Percentiles rank a stretch among this genome's conserved stretches.
Evolutionary conservation across 345 rosid genomes (phyloP).

Genomic region (Cardiospermum halicacabum): DNA sequence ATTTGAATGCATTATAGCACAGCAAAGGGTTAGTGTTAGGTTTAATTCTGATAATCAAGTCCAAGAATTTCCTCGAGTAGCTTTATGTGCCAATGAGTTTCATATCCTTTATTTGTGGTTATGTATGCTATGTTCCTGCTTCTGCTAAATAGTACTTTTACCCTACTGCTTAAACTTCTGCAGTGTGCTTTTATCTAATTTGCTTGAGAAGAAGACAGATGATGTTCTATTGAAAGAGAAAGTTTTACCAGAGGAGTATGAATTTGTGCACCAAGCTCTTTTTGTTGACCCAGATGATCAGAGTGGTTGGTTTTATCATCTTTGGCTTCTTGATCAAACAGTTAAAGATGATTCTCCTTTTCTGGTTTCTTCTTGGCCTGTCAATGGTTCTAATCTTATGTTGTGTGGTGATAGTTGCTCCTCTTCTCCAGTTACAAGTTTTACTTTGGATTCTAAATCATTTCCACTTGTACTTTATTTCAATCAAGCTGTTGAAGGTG

Average conservation of each 20-base stretch:
- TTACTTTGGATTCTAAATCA: conserved; percentile 32
- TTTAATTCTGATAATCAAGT: not conserved
- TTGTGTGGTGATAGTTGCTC: conserved; percentile 34
- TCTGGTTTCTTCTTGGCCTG: conserved; percentile 80
- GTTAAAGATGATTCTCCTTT: conserved; percentile 54
- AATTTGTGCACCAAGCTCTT: conserved; percentile 63
- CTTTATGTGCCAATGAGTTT: not conserved
- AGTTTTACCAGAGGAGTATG: conserved; percentile 63
- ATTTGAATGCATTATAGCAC: not conserved
- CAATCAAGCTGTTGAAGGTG: conserved; percentile 69
- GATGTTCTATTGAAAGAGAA: conserved; percentile 49
- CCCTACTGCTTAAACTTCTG: conserved; percentile 21
- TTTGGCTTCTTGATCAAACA: conserved; percentile 91
- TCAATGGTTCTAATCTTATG: conserved; percentile 48
- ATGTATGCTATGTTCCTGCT: not conserved
- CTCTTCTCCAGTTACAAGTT: conserved; percentile 29
- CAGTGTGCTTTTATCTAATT: conserved; percentile 73
- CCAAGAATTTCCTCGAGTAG: not conserved
- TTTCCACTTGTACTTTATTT: conserved; percentile 77
- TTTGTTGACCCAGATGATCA: conserved; percentile 90
- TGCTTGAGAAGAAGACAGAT: conserved; percentile 44
- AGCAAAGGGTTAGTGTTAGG: not conserved
- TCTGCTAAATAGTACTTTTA: not conserved
- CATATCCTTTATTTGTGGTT: not conserved
- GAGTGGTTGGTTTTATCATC: conserved; percentile 99